Base-by-base conservation (phyloP, 805 yeast genomes). In the Candida verbasci region DNA sequence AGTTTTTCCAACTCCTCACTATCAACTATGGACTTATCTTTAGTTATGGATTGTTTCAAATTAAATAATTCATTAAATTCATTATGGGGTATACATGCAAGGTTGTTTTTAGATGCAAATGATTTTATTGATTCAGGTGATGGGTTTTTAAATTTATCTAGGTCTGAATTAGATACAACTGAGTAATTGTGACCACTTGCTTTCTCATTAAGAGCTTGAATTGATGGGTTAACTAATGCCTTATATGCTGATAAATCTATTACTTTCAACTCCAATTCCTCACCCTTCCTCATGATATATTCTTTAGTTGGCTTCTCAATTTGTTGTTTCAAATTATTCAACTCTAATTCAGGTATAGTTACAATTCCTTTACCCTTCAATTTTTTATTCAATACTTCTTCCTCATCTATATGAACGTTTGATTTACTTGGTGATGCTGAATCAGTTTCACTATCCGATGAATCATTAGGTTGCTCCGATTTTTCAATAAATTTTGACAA, bases 331-430 rank as follows among this genome's bases (percentile, higher is more conserved):
- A 66, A 42, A 21, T 59, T 55, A 16, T 34, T 29, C 10, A 39
- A 43, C 15, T 57, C 62, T 12, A 25, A 37, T 3, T 30, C 25
- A 3, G 68, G 60, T 9, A 66, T 37, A 2, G 65, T 53, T 2
- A 60, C 58, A 23, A 67, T 48, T 1, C 71, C 70, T 31, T 46
- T 52, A 3, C 53, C 38, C 24, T 44, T 44, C 23, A 67, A 48
- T 32, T 46, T 55, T 23, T 46, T 47, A 35, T 47, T 48, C 71
- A 67, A 65, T 32, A 57, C 62, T 12, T 52, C 46, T 39, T 65
- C 71, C 39, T 53, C 53, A 18, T 50, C 15, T 18, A 61, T 55
- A 27, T 62, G 62, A n/a, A 47, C 30, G n/a, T n/a, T n/a, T 27
- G 46, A 41, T 24, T 17, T 34, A 21, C 31, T 27, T 21, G 37